A percentile compares a stretch with the other conserved stretches of the same genome.
These are phyloP conservation scores for Phytophthora syringae DNA, from an alignment of 352 stramenopile genomes.

Conservation along the genomic window DNA sequence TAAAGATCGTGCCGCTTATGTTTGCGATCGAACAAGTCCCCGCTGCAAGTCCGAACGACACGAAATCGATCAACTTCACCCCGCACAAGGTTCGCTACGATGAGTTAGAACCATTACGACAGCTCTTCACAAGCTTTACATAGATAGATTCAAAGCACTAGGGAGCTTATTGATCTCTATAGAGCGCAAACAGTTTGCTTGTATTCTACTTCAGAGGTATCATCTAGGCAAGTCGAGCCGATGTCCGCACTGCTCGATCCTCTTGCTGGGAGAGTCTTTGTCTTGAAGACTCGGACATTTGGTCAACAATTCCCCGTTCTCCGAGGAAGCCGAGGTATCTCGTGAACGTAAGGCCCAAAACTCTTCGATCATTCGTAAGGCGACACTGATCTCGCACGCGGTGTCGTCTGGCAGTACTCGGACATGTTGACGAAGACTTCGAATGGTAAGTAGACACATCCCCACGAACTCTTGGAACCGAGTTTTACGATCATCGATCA, in stretches of 20 bases:
- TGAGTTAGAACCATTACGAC: conserved; percentile 45
- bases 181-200: conserved; percentile 28
- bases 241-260: conserved; percentile 15
- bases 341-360: conserved; percentile 77
- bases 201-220: conserved; percentile 24
- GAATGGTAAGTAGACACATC: conserved; percentile 55
- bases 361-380: conserved; percentile 67
- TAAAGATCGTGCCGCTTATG: conserved; percentile 65
- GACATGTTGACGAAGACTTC: conserved; percentile 71
- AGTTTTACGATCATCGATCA: conserved; percentile 58
- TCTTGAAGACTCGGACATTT: conserved; percentile 22
- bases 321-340: conserved; percentile 69
- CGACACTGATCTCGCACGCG: conserved; percentile 60
- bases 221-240: conserved; percentile 11
- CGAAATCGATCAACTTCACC: conserved; percentile 44
- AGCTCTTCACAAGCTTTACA: conserved; percentile 42
- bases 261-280: conserved; percentile 22
- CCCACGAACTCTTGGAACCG: conserved; percentile 65
- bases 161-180: conserved; percentile 26
- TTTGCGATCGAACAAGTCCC: conserved; percentile 40
- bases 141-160: conserved; percentile 17
- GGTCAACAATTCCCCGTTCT: conserved; percentile 63
- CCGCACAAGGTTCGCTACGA: conserved; percentile 61
- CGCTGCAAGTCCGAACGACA: conserved; percentile 19
- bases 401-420: conserved; percentile 52